These are phyloP conservation scores for Alternaria hordeiaustralica DNA, from an alignment of 2,329 filamentous ascomycete genomes.

Conservation along the genomic window DNA sequence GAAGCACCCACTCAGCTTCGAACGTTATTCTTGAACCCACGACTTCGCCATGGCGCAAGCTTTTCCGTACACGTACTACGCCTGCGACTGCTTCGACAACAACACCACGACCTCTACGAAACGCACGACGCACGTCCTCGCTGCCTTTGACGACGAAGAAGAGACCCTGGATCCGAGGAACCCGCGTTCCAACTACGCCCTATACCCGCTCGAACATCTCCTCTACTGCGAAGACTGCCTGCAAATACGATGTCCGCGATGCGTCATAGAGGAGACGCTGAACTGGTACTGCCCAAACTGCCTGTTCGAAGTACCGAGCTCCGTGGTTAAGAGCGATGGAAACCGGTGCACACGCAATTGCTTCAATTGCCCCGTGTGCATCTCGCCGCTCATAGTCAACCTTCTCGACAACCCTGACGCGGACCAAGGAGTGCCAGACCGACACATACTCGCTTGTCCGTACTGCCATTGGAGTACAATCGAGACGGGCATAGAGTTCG, in stretches of 20 bases:
- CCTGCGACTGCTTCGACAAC: constrained; percentile 66
- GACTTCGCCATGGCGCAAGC: constrained; percentile 57
- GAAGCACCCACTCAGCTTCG: not conserved
- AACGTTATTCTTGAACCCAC: not conserved
- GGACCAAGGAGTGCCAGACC: constrained; percentile 52
- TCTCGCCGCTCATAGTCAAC: constrained; percentile 77
- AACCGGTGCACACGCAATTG: constrained; percentile 96
- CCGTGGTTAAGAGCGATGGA: constrained; percentile 88
- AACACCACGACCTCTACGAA: constrained; percentile 43
- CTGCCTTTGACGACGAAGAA: constrained; percentile 70
- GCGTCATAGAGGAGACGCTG: constrained; percentile 90
- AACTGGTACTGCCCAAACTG: constrained; percentile 96
- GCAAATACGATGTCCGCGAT: constrained; percentile 91
- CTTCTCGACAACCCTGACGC: constrained; percentile 64
- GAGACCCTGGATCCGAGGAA: constrained; percentile 85
- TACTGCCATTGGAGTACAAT: constrained; percentile 94
- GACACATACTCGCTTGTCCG: constrained; percentile 82
- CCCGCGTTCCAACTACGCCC: constrained; percentile 84
- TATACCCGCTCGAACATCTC: constrained; percentile 91
- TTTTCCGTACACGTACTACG: constrained; percentile 70
- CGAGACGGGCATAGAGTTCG: constrained; percentile 89
- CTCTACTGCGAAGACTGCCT: constrained; percentile 98
- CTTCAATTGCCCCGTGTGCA: constrained; percentile 91
- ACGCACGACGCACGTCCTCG: constrained; percentile 43
- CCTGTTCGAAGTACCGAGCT: constrained; percentile 93